phyloP scores from a whole-genome alignment of 2,329 filamentous ascomycete species.

The Fusarium redolens region DNA sequence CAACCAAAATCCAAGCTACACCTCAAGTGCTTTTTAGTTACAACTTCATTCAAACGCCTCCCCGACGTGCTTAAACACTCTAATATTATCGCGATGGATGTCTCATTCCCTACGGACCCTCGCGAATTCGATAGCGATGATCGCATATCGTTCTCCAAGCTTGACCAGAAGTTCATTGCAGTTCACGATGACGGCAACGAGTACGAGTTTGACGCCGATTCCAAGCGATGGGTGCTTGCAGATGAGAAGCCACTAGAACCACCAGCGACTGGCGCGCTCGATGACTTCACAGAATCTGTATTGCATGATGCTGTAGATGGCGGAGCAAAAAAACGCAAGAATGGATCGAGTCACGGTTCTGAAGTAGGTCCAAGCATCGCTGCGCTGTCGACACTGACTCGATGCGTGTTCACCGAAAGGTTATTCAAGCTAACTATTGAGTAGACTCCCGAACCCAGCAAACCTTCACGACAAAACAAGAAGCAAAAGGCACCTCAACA shows the following conservation, averaged over 20 bases:
- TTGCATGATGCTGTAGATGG: slow-evolving; percentile 41
- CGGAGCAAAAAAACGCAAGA: slow-evolving; percentile 57
- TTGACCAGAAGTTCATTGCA: slow-evolving; percentile 84
- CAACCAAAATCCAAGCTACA: slow-evolving; percentile 7
- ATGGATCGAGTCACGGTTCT: slow-evolving; percentile 50
- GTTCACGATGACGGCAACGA: slow-evolving; percentile 87
- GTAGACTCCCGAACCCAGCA: slow-evolving; percentile 49
- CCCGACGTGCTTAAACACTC: not conserved
- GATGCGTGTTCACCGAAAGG: not conserved
- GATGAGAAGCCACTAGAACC: slow-evolving; percentile 55
- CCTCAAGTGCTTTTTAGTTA: slow-evolving; percentile 1
- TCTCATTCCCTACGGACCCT: slow-evolving; percentile 67
- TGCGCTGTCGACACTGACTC: not conserved
- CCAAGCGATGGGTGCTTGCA: slow-evolving; percentile 80
- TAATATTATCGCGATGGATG: slow-evolving; percentile 45
- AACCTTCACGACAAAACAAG: slow-evolving; percentile 55
- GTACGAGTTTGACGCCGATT: slow-evolving; percentile 80
- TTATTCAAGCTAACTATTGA: slow-evolving; percentile 15
- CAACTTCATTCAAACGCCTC: not conserved
- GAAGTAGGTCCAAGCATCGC: slow-evolving; percentile 55
- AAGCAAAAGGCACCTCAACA: slow-evolving; percentile 61
- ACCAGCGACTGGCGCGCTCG: slow-evolving; percentile 56
- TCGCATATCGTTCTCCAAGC: slow-evolving; percentile 87
- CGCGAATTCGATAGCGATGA: slow-evolving; percentile 80
- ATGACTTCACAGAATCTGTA: slow-evolving; percentile 47